Base-by-base conservation (phyloP, 192 early-diverging fungal species). In the Rhizophagus prolifer region DNA sequence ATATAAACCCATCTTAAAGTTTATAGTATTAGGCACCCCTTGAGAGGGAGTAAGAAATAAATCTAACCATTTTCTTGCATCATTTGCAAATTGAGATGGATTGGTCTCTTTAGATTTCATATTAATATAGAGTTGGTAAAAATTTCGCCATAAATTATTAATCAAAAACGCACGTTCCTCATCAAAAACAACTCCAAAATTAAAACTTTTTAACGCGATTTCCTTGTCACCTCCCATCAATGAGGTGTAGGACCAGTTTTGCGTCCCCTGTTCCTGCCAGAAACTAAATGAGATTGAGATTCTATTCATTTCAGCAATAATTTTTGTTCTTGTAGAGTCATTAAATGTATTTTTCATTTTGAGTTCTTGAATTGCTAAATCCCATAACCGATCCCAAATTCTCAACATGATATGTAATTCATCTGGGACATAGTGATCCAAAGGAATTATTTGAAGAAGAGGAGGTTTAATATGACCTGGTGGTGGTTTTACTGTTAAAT, bases 351-450 rank as follows among this genome's bases (percentile, higher is more conserved):
- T 61, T 59, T 61, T 21, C 2, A 9, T 7, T 61, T 61, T 61
- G 26, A 61, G 60, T 26, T 61, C 60, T 61, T 61, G 60, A 26
- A 61, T 61, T 61, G n/a, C 23, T 61, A 61, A 61, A n/a, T 3
- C n/a, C 23, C 26, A 61, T 26, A 61, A n/a, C 9, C 5, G 23
- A 61, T 28, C n/a, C 60, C 7, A 61, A 26, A 61, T 34, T 34
- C 31, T 34, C 2, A 31, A 31, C 2, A 31, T 31, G 2, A 31
- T 31, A 31, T 31, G 31, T 31, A 31, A 31, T 31, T 31, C 31
- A 2, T 31, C 31, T 2, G 2, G 2, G 4, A 31, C 2, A 31
- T 31, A 31, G 31, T 31, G 31, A 31, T 31, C 31, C 31, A 31
- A 4, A 4, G 31, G 2, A 31, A 31, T 31, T 31, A 31, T 31